phyloP scores from a whole-genome alignment of 441 rosid species.

The Francoa sonchifolia region DNA sequence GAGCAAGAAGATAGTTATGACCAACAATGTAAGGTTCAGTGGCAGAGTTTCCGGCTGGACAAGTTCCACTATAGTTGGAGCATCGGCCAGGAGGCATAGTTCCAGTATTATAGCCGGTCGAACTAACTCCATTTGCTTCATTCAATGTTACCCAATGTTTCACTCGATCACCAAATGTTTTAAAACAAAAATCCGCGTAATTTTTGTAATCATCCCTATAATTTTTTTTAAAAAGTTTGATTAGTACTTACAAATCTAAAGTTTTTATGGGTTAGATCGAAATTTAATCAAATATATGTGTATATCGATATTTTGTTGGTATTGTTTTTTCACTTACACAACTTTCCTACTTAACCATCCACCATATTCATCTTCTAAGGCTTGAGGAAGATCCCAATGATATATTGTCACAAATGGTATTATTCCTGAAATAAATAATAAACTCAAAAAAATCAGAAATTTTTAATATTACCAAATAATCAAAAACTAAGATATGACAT shows the following conservation, averaged over 20 bases:
- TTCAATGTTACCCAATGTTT: constrained; percentile 69
- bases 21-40: constrained; percentile 41
- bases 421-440: constrained; percentile 18
- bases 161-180: constrained; percentile 48
- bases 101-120: constrained; percentile 26
- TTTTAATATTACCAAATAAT: not conserved
- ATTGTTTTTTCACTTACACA: constrained; percentile 18
- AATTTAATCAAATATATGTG: not conserved
- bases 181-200: constrained; percentile 38
- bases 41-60: constrained; percentile 39
- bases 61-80: constrained; percentile 29
- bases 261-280: not conserved
- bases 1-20: constrained; percentile 55
- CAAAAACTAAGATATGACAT: not conserved
- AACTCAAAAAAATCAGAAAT: not conserved
- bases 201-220: constrained; percentile 39
- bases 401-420: constrained; percentile 37
- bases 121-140: constrained; percentile 30
- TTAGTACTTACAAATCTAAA: not conserved
- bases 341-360: constrained; percentile 32
- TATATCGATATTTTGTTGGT: not conserved
- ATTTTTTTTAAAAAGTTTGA: constrained; percentile 11
- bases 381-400: constrained; percentile 49
- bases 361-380: constrained; percentile 39
- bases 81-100: constrained; percentile 35